These are phyloP conservation scores for Polygonum aviculare DNA, from an alignment of 148 eudicot genomes.

Conservation along the genomic window DNA sequence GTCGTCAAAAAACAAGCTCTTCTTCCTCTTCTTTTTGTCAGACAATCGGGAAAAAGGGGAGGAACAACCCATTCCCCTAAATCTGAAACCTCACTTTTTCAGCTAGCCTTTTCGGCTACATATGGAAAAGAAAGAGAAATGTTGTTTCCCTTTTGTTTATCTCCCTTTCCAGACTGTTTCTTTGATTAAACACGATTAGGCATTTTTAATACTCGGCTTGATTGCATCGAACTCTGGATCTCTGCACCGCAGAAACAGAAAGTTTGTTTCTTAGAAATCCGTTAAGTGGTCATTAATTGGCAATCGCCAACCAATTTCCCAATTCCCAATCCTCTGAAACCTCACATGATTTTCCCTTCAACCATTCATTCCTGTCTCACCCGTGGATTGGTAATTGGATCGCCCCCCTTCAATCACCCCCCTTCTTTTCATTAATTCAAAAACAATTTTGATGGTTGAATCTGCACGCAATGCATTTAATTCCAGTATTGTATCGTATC, in stretches of 20 bases:
- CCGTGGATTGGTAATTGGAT: neutral
- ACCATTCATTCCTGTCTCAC: neutral
- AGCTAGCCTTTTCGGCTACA: constrained; percentile 2
- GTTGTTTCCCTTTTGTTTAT: neutral
- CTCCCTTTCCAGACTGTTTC: neutral
- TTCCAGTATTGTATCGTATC: neutral
- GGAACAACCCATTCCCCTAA: constrained; percentile 4
- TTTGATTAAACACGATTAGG: neutral
- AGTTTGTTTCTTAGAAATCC: constrained; percentile 5
- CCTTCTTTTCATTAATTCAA: neutral
- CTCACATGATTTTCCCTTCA: neutral
- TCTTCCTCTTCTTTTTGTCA: neutral
- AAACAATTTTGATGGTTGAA: constrained; percentile 3
- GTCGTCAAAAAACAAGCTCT: neutral
- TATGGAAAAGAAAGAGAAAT: neutral
- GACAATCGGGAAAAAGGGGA: neutral
- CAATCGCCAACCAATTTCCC: neutral
- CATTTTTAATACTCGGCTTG: neutral
- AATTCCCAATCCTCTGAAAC: neutral
- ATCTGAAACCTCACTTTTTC: neutral
- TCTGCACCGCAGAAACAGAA: constrained; percentile 8
- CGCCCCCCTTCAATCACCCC: no score
- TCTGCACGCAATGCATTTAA: constrained; percentile 11
- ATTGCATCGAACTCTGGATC: neutral
- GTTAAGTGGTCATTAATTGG: neutral